A percentile compares a stretch with the other conserved stretches of the same genome.
Evolutionary conservation across 495 filamentous ascomycete genomes (phyloP).

Genomic region (Penicillium arizonense): DNA sequence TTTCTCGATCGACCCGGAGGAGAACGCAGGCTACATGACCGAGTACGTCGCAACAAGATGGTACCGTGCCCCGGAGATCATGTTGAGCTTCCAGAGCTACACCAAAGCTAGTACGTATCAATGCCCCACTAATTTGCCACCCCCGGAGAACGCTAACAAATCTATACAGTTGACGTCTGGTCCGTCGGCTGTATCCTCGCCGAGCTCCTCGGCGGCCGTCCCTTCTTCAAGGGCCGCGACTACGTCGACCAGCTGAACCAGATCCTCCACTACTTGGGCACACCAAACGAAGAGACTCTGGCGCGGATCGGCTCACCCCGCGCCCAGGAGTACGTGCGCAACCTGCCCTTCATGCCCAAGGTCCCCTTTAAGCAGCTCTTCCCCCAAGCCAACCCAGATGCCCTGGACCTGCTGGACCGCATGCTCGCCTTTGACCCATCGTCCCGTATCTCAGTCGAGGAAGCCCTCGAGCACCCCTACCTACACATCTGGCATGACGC

Average conservation of each 20-base stretch:
- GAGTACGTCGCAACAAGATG: constrained; percentile 98
- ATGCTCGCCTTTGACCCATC: constrained; percentile 98
- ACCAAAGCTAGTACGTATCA: constrained; percentile 93
- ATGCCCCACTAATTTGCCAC: neutral
- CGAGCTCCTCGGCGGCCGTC: constrained; percentile 90
- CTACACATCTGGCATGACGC: constrained; percentile 98
- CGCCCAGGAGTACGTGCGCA: constrained; percentile 97
- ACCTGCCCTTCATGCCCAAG: constrained; percentile 95
- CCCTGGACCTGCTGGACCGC: constrained; percentile 87
- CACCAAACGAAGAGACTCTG: constrained; percentile 92
- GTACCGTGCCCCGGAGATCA: constrained; percentile 98
- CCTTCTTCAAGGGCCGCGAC: constrained; percentile 98
- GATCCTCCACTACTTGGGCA: constrained; percentile 96
- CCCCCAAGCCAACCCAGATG: constrained; percentile 93
- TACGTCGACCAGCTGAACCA: constrained; percentile 99
- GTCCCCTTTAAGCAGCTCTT: constrained; percentile 84
- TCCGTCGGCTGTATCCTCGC: constrained; percentile 98
- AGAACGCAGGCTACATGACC: constrained; percentile 99
- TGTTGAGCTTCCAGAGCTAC: constrained; percentile 99
- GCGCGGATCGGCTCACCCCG: constrained; percentile 92
- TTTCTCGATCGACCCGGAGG: constrained; percentile 94
- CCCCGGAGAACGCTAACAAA: constrained; percentile 3
- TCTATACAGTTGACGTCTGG: constrained; percentile 91
- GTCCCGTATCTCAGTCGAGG: constrained; percentile 85
- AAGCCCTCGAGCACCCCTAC: constrained; percentile 93